A percentile compares a stretch with the other conserved stretches of the same genome.
Evolutionary conservation across 176 grass and related monocot genomes (phyloP).

Genomic region (Triticum monococcum): DNA sequence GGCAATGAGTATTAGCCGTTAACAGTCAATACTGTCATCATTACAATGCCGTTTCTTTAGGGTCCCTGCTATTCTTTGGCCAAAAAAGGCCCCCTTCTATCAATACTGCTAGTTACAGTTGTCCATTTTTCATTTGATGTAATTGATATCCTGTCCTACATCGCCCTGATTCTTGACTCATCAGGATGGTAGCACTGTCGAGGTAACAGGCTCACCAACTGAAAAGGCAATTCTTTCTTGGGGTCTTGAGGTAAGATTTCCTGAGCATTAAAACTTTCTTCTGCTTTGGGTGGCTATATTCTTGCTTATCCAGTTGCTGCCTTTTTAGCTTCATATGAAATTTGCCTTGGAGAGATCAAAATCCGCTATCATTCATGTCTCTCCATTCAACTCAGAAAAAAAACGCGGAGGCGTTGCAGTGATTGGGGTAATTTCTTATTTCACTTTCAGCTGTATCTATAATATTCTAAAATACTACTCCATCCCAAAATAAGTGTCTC

Average conservation of each 20-base stretch:
- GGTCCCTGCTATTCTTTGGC: not conserved
- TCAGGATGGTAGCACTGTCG: slow-evolving; percentile 53
- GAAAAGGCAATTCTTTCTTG: slow-evolving; percentile 93
- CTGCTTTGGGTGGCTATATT: not conserved
- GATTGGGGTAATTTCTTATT: slow-evolving; percentile 45
- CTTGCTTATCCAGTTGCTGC: slow-evolving; percentile 43
- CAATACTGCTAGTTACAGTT: not conserved
- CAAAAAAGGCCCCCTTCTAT: slow-evolving; percentile 1
- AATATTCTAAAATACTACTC: not conserved
- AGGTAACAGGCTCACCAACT: slow-evolving; percentile 86
- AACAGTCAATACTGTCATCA: not conserved
- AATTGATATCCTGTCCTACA: slow-evolving; percentile 18
- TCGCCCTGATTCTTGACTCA: slow-evolving; percentile 21
- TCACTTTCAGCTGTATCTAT: slow-evolving; percentile 4
- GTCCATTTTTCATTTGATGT: not conserved
- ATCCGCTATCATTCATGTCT: slow-evolving; percentile 77
- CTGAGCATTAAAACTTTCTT: slow-evolving; percentile 12
- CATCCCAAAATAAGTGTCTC: too few relatives aligned
- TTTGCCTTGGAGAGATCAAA: slow-evolving; percentile 65
- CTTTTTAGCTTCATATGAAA: slow-evolving; percentile 73
- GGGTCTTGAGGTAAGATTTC: slow-evolving; percentile 68
- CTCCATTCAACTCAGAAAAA: slow-evolving; percentile 93
- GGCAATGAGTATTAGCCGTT: not conserved
- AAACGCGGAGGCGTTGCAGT: slow-evolving; percentile 80
- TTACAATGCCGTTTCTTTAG: not conserved